These are phyloP conservation scores for Toxoplasma gondii DNA, from an alignment of 169 alveolate genomes.

Conservation along the genomic window DNA sequence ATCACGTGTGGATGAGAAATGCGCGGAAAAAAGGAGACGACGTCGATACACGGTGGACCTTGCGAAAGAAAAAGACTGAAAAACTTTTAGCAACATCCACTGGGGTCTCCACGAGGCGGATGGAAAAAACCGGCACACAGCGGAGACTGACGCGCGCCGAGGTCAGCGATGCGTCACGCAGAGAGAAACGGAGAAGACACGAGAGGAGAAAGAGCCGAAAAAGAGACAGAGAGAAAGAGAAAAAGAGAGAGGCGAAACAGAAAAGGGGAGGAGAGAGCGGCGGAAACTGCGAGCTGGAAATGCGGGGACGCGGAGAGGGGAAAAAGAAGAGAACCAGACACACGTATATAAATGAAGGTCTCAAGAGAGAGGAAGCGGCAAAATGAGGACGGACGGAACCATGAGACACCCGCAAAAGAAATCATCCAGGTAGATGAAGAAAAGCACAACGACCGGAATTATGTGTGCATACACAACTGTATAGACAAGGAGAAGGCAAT, in stretches of 20 bases:
- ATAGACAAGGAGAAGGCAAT: neutral
- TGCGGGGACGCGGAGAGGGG: too few relatives aligned
- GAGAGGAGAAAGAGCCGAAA: neutral
- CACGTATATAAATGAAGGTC: too few relatives aligned
- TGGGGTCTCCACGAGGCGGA: neutral
- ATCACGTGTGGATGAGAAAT: neutral
- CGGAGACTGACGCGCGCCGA: neutral
- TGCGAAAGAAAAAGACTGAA: neutral
- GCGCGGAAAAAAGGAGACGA: neutral
- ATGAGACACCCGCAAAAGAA: neutral
- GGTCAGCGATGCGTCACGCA: too few relatives aligned
- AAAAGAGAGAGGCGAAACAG: too few relatives aligned
- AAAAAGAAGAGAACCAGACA: too few relatives aligned
- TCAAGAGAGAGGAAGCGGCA: too few relatives aligned
- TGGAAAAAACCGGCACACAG: neutral
- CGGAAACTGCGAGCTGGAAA: too few relatives aligned
- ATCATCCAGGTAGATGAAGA: too few relatives aligned
- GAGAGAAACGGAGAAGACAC: too few relatives aligned
- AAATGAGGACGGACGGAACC: too few relatives aligned
- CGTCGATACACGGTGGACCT: neutral
- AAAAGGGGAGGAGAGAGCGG: too few relatives aligned
- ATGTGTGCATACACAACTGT: neutral
- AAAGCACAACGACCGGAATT: too few relatives aligned
- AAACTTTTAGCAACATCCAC: neutral
- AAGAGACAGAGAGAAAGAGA: neutral